These are phyloP conservation scores for Somion occarium DNA, from an alignment of 1,284 basidiomycete genomes.

Conservation along the genomic window DNA sequence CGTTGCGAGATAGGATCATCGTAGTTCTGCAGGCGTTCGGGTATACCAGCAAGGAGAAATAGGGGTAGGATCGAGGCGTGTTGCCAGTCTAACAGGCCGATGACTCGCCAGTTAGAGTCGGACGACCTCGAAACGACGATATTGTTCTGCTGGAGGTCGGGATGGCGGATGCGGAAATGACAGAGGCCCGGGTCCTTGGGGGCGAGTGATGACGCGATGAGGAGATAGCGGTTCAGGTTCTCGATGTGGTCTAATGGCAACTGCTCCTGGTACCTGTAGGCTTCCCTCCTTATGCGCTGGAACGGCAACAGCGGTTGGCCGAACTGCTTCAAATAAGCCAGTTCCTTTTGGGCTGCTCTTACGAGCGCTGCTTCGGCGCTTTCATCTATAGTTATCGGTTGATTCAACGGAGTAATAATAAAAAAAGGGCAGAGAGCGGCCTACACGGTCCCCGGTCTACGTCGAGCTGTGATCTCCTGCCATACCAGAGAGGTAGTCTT, in stretches of 20 bases:
- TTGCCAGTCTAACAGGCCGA: constrained; percentile 41
- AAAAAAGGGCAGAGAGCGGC: constrained; percentile 30
- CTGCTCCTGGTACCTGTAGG: constrained; percentile 46
- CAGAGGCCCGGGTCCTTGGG: constrained; percentile 26
- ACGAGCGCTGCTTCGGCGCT: constrained; percentile 40
- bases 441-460: constrained; percentile 46
- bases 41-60: constrained; percentile 43
- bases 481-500: constrained; percentile 40
- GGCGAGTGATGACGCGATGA: constrained; percentile 33
- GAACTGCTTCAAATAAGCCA: constrained; percentile 44
- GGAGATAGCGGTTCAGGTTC: constrained; percentile 32
- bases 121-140: constrained; percentile 31
- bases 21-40: constrained; percentile 40
- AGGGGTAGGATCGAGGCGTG: constrained; percentile 41
- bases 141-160: constrained; percentile 33
- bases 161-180: constrained; percentile 29
- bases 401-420: constrained; percentile 13
- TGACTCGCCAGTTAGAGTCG: constrained; percentile 25
- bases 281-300: constrained; percentile 37
- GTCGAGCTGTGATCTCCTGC: constrained; percentile 42
- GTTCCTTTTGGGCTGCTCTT: constrained; percentile 42
- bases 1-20: constrained; percentile 33
- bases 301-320: constrained; percentile 45
- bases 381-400: constrained; percentile 34
- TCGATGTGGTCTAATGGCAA: constrained; percentile 37